Percentiles rank a stretch among this genome's conserved stretches.
phyloP scores from a whole-genome alignment of 1,284 basidiomycete genomes.

The Porodaedalea pini region DNA sequence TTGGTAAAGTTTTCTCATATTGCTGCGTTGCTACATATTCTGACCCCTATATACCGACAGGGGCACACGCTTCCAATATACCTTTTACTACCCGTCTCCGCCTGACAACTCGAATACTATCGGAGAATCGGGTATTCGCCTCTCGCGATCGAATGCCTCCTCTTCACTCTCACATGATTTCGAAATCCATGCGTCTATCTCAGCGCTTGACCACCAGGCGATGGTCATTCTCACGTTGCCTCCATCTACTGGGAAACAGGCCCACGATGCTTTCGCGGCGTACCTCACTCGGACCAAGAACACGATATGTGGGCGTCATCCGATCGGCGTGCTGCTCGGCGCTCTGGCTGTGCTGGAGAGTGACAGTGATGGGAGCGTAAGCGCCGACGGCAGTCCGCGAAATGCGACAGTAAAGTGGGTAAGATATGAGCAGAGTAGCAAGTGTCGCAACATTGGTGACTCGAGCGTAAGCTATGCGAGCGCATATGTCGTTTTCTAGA shows the following conservation, averaged over 20 bases:
- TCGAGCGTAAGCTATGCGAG: constrained; percentile 96
- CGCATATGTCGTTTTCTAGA: constrained; percentile 63
- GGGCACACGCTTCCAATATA: constrained; percentile 89
- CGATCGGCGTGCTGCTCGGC: constrained; percentile 88
- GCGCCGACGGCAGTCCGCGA: constrained; percentile 24
- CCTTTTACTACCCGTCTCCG: constrained; percentile 80
- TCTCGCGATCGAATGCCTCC: constrained; percentile 44
- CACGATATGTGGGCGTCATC: constrained; percentile 95
- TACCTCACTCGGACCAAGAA: constrained; percentile 87
- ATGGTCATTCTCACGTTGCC: constrained; percentile 70
- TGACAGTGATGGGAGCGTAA: constrained; percentile 26
- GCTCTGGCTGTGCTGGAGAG: constrained; percentile 49
- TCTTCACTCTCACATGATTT: constrained; percentile 37
- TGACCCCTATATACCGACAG: constrained; percentile 39
- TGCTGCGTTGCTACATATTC: background rate
- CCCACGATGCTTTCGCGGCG: constrained; percentile 63
- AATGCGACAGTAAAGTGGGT: constrained; percentile 67
- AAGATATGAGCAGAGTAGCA: constrained; percentile 88
- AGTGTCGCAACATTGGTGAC: constrained; percentile 64
- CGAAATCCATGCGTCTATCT: constrained; percentile 72
- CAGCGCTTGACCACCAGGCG: constrained; percentile 71
- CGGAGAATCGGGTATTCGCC: constrained; percentile 44
- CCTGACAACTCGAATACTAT: constrained; percentile 40
- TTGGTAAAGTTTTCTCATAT: constrained; percentile 53
- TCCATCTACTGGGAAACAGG: constrained; percentile 46